Evolutionary conservation across 805 yeast genomes (phyloP), one percentile per base, ranked within the genome.

Genomic region (Cyberlindnera meyerae): DNA sequence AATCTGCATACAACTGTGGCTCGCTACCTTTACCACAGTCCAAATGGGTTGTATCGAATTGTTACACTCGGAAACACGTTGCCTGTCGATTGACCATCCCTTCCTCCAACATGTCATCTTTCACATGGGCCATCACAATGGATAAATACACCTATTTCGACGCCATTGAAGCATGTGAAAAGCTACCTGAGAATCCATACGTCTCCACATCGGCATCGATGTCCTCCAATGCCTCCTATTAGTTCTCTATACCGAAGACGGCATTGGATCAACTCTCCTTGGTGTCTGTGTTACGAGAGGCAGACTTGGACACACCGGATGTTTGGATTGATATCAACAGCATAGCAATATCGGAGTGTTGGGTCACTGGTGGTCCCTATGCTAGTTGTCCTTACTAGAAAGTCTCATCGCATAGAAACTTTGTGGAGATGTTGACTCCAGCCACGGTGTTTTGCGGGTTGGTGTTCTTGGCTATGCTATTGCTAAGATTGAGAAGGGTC

Each of bases 241-340:
- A 36, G 0, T 70, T 82, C 40, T 55, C 66, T 1, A 54, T 71
- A 0, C 89, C 89, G 0, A 49, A 52, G 8, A 62, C 74, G 2
- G 70, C 84, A 2, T 38, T 70, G 3, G 71, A 77, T 34, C 73
- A 74, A 38, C 41, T 34, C 4, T 45, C 47, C 12, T 45, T 68
- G 14, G 39, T 43, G 1, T 28, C 36, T 3, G 29, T 39, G 4
- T 27, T 65, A 18, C 45, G 48, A 0, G 27, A 36, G 0, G 42
- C 48, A 3, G 55, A 60, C 12, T 43, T 51, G 2, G 47, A 42
- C 12, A 58, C 47, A 8, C 7, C 43, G 11, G 73, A 74, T 0
- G 63, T 77, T 0, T 89, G 97, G 97, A 73, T 87, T 4, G 87
- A 86, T 59, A 48, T 87, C 44, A 89, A 90, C 54, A 85, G 89